Evolutionary conservation across 2,329 filamentous ascomycete species (phyloP), one percentile per base, ranked within the genome.

Genomic region (Cordyceps javanica): DNA sequence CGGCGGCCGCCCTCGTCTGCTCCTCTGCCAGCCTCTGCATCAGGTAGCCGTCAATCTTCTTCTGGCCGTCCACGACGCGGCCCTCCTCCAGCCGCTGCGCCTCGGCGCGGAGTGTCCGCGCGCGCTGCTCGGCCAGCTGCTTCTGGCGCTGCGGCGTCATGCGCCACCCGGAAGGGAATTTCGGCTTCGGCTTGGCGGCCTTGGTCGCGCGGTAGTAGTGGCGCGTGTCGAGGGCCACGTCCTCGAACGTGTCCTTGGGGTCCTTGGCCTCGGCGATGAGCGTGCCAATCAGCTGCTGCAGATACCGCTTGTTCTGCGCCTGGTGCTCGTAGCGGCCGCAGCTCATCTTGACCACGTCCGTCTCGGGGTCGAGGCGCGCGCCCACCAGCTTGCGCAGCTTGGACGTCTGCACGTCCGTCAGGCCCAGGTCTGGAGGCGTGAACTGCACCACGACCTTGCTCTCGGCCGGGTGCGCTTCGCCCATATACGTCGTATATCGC

Each of bases 401-500:
- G 68, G 81, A 71, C 62, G 82, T 79, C 73, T 97, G 90, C 38
- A 79, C 73, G 16, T 82, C 75, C 25, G 81, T 85, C 56, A 96
- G 80, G 60, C 80, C 75, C 60, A 97, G 75, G 73, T 96, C 91
- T 57, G 74, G 73, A 16, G 89, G 87, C 62, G 81, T 84, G 74
- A 97, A 96, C 70, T 97, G 90, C 57, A 97, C 85, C 13, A 97
- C 92, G 21, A 99, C 92, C 78, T 99, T 99, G 69, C 86, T 87
- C 73, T 91, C 86, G 3, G 93, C 91, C 0, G 94, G 93, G 75
- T 99, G 95, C 57, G 83, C 78, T 74, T 97, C 94, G 66, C 93
- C 93, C 82, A 99, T 88, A 75, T 97, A 97, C 38, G 88, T 92
- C 16, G 94, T 99, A 78, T 96, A 97, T 67, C 94, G 88, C 85